Percentiles rank a stretch among this genome's conserved stretches.
phyloP scores from a whole-genome alignment of 1,139 yeast species.

The Kazachstania sp. region DNA sequence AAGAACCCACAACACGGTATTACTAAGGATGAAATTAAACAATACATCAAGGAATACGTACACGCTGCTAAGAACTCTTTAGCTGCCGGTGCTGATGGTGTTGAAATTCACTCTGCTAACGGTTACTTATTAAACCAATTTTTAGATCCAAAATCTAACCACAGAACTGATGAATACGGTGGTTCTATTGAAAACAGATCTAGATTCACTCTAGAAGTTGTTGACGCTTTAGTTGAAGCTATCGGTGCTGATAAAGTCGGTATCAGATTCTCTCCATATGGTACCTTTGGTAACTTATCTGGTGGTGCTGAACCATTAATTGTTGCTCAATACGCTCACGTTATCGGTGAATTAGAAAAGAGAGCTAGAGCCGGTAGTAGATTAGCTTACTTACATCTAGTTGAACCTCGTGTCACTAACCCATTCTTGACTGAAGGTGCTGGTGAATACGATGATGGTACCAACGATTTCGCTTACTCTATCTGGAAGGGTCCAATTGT shows the following conservation, averaged over 20 bases:
- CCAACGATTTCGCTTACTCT: conserved; percentile 33
- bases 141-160: conserved; percentile 40
- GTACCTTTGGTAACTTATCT: conserved; percentile 33
- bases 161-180: conserved; percentile 58
- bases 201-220: conserved; percentile 20
- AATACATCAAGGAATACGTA: conserved; percentile 29
- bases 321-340: conserved; percentile 30
- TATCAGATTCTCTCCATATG: conserved; percentile 47
- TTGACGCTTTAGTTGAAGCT: conserved; percentile 10
- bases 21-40: conserved; percentile 32
- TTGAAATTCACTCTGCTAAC: conserved; percentile 60
- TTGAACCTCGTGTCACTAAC: conserved; percentile 36
- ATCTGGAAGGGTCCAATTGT: conserved; percentile 42
- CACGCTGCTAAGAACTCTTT: conserved; percentile 31
- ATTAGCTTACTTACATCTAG: conserved; percentile 44
- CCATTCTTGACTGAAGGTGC: conserved; percentile 17
- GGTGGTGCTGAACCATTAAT: conserved; percentile 26
- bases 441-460: conserved; percentile 16
- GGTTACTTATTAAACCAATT: conserved; percentile 60
- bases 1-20: conserved; percentile 29
- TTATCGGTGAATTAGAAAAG: conserved; percentile 31
- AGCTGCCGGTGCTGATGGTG: conserved; percentile 55
- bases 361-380: conserved; percentile 21
- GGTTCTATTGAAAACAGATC: conserved; percentile 55
- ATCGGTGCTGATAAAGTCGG: conserved; percentile 10